Conservation (phyloP, 495 filamentous ascomycete species). For the Friedmanniomyces endolithicus region DNA sequence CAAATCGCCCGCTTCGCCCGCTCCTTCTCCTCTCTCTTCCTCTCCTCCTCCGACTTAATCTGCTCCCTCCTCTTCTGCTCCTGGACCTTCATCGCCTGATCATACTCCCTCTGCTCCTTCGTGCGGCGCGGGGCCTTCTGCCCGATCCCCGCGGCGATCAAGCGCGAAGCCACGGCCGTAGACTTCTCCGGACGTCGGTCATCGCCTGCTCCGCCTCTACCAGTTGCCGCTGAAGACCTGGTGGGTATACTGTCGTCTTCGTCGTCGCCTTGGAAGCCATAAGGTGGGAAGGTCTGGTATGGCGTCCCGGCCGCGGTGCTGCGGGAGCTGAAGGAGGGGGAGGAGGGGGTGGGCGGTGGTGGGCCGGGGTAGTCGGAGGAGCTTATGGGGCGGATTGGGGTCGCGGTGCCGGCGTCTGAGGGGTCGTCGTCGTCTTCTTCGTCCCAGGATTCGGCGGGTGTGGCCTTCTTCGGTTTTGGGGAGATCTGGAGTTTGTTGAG, state of each 20-base stretch:
- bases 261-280: constrained; percentile 6
- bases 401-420: constrained; percentile 44
- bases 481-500: constrained; percentile 30
- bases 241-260: constrained; percentile 6
- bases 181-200: constrained; percentile 70
- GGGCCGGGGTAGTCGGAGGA: constrained; percentile 16
- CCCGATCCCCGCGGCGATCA: constrained; percentile 85
- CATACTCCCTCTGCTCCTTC: constrained; percentile 81
- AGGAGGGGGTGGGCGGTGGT: constrained; percentile 31
- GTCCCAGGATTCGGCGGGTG: constrained; percentile 76
- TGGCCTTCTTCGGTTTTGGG: constrained; percentile 19
- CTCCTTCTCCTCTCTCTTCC: constrained; percentile 55
- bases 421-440: constrained; percentile 27
- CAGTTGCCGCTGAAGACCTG: background rate
- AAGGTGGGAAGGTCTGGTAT: constrained; percentile 19
- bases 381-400: constrained; percentile 26
- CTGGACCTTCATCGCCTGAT: constrained; percentile 69
- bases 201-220: constrained; percentile 14
- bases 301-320: background rate
- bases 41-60: constrained; percentile 53
- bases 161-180: constrained; percentile 72
- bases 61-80: constrained; percentile 65
- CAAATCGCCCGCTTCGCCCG: constrained; percentile 62
- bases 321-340: constrained; percentile 22
- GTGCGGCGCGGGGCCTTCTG: constrained; percentile 67